Conservation (phyloP, 2,329 filamentous ascomycete species). For the Diaporthe sp. region DNA sequence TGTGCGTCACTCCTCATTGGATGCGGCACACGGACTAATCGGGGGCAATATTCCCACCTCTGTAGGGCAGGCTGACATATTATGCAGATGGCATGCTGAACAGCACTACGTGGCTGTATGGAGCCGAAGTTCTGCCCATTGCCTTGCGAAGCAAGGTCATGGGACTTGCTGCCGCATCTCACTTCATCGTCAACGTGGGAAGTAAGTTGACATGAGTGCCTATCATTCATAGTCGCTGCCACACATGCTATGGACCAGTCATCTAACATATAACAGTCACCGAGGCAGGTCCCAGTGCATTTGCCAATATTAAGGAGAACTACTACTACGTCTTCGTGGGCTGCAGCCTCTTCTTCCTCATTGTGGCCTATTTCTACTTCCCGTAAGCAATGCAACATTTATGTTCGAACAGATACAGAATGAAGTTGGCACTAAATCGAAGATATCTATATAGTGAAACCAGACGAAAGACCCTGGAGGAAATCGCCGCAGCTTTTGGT, state of each 20-base stretch:
- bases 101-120: slow-evolving; percentile 67
- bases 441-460: slow-evolving; percentile 49
- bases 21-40: not conserved
- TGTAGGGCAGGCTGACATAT: not conserved
- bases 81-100: slow-evolving; percentile 63
- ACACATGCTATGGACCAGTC: too few relatives aligned
- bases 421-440: not conserved
- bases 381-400: slow-evolving; percentile 46
- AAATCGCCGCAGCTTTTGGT: slow-evolving; percentile 62
- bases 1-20: slow-evolving; percentile 51
- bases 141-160: slow-evolving; percentile 66
- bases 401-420: not conserved
- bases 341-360: slow-evolving; percentile 64
- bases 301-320: slow-evolving; percentile 67
- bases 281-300: slow-evolving; percentile 67
- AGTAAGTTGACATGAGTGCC: slow-evolving; percentile 6
- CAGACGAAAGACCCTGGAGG: slow-evolving; percentile 60
- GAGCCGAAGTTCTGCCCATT: slow-evolving; percentile 67
- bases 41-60: not conserved
- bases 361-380: slow-evolving; percentile 67
- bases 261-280: slow-evolving; percentile 50
- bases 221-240: not conserved
- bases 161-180: slow-evolving; percentile 65
- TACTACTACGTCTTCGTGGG: slow-evolving; percentile 73
- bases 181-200: slow-evolving; percentile 67